Base-by-base conservation (phyloP, 306 rosid species). In the Alnus rubra region DNA sequence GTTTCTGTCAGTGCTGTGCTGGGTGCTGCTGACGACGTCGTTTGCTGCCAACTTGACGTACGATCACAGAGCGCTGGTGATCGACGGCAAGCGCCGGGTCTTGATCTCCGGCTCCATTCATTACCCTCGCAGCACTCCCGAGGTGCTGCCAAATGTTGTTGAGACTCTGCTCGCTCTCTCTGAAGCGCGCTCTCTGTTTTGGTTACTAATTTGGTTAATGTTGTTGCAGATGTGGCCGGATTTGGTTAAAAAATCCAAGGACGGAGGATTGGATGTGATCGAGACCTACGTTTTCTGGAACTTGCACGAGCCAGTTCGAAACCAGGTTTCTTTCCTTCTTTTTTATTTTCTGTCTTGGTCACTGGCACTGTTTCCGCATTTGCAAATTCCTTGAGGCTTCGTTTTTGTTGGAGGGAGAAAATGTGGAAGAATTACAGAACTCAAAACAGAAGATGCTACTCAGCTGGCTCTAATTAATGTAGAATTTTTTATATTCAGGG, bases 201-300 rank as follows among this genome's bases (percentile, higher is more conserved):
- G 23, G 23, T 6, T 13, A 68, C 51, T 68, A 18, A 68, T 23
- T 69, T 82, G 80, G 45, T 76, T 37, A n/a, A n/a, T 42, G 51
- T 18, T 23, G 47, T 71, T 81, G 76, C 74, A 95, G 98, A 95
- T 95, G 96, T 95, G 98, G 98, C 97, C 98, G 81, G 97, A 86
- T 84, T 89, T 95, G 62, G 88, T 95, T 73, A 87, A 88, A 90
- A 92, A 92, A 83, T 86, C 98, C 67, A 92, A 92, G 81, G 98
- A 91, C 37, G 98, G 98, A 62, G 98, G 98, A 79, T 45, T 95
- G 83, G 97, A 95, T 83, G 90, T 95, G 52, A 91, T 95, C 74
- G 98, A 95, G 84, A 95, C 97, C 33, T 95, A 95, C 55, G 92
- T 95, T 31, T 95, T 95, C 85, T 95, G 98, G 98, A 88, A 95